Conservation (phyloP, 1,284 basidiomycete genomes). For the Ustilago tritici region DNA sequence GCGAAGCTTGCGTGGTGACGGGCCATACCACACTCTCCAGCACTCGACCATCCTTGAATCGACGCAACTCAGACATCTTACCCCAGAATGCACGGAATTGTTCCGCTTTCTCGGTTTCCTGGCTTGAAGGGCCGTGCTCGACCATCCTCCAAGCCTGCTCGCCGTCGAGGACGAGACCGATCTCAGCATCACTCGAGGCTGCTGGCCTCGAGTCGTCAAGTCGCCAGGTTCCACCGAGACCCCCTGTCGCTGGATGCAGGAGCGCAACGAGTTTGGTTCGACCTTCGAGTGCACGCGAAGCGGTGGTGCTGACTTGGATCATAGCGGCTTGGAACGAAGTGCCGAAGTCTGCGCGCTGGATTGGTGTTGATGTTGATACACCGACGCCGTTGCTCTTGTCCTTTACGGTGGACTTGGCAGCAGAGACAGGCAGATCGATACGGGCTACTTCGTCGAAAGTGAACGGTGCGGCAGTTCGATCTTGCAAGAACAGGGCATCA, state of each 20-base stretch:
- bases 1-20: constrained; percentile 64
- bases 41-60: constrained; percentile 96
- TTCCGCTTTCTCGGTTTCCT: constrained; percentile 71
- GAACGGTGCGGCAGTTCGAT: constrained; percentile 59
- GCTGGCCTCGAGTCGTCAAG: constrained; percentile 34
- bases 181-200: constrained; percentile 50
- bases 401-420: not conserved
- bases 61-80: constrained; percentile 87
- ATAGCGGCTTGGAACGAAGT: constrained; percentile 47
- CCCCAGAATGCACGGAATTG: constrained; percentile 92
- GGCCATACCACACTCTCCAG: constrained; percentile 93
- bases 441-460: constrained; percentile 70
- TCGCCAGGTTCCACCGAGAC: constrained; percentile 44
- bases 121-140: constrained; percentile 73
- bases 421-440: constrained; percentile 37
- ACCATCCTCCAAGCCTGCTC: constrained; percentile 65
- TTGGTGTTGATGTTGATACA: constrained; percentile 25
- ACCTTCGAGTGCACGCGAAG: constrained; percentile 46
- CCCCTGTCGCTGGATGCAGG: constrained; percentile 41
- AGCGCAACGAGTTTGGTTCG: constrained; percentile 51
- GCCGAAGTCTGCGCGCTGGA: constrained; percentile 52
- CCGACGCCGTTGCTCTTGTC: constrained; percentile 17
- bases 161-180: constrained; percentile 54
- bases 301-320: constrained; percentile 51
- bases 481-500: constrained; percentile 77